Conservation (phyloP, 495 filamentous ascomycete genomes). For the Pyrenula aspistea region DNA sequence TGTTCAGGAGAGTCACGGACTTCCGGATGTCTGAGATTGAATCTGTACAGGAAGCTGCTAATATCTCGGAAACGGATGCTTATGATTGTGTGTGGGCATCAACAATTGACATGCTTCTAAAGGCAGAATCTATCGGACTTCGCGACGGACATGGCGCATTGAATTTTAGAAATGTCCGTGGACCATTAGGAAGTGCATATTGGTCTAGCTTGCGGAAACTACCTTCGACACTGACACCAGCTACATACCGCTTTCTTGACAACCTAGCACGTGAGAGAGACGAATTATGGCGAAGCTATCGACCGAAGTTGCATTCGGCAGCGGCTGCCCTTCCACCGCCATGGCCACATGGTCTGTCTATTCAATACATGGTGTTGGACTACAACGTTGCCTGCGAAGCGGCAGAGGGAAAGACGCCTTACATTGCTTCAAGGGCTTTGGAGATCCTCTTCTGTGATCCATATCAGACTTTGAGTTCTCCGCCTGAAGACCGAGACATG, state of each 20-base stretch:
- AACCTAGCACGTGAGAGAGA: not conserved
- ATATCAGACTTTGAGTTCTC: not conserved
- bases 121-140: not conserved
- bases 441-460: not conserved
- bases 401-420: not conserved
- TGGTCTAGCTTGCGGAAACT: too few species aligned
- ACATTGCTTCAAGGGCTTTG: not conserved
- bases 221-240: not conserved
- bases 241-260: not conserved
- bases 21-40: conserved; percentile 1
- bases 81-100: not conserved
- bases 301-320: not conserved
- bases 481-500: not conserved
- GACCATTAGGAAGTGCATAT: not conserved
- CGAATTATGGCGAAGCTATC: not conserved
- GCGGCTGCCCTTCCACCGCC: not conserved
- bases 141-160: not conserved
- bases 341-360: not conserved
- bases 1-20: conserved; percentile 5
- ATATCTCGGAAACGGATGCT: conserved; percentile 6
- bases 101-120: not conserved
- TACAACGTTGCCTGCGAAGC: not conserved
- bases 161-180: not conserved
- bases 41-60: conserved; percentile 5
- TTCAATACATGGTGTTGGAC: not conserved